Evolutionary conservation across 2,329 filamentous ascomycete genomes (phyloP).

Genomic region (Thielaviopsis populi): DNA sequence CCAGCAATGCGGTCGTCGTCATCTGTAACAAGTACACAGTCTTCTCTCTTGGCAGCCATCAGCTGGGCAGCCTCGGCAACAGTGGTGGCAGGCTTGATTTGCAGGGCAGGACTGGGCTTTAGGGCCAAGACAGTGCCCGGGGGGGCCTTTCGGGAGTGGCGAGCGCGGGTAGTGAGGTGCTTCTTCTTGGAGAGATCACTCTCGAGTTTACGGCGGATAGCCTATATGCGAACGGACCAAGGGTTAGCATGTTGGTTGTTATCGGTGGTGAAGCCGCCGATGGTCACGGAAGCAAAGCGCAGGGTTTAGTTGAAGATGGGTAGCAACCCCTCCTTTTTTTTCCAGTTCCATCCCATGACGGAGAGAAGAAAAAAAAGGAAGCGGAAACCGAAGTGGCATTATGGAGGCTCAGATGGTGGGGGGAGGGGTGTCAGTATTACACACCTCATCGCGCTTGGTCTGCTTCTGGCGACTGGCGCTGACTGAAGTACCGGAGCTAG

Average conservation of each 20-base stretch:
- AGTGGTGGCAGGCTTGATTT: slow-evolving; percentile 90
- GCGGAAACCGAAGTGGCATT: not conserved
- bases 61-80: slow-evolving; percentile 93
- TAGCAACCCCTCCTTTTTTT: not conserved
- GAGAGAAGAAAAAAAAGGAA: not conserved
- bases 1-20: slow-evolving; percentile 95
- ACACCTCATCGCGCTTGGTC: slow-evolving; percentile 94
- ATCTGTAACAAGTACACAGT: slow-evolving; percentile 94
- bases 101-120: slow-evolving; percentile 86
- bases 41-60: slow-evolving; percentile 97
- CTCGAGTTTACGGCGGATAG: slow-evolving; percentile 93
- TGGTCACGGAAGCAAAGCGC: not conserved
- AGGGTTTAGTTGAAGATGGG: not conserved
- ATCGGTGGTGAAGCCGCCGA: not conserved
- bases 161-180: slow-evolving; percentile 58
- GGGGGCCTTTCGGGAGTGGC: slow-evolving; percentile 81
- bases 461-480: slow-evolving; percentile 94
- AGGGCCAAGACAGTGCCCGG: slow-evolving; percentile 91
- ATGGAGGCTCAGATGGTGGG: not conserved
- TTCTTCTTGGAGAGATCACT: slow-evolving; percentile 97
- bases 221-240: slow-evolving; percentile 37
- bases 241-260: slow-evolving; percentile 12
- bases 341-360: not conserved
- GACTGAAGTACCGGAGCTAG: slow-evolving; percentile 40
- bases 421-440: slow-evolving; percentile 22